Evolutionary conservation across 192 early-diverging fungal genomes (phyloP).

Genomic region (Nowakowskiella sp.): DNA sequence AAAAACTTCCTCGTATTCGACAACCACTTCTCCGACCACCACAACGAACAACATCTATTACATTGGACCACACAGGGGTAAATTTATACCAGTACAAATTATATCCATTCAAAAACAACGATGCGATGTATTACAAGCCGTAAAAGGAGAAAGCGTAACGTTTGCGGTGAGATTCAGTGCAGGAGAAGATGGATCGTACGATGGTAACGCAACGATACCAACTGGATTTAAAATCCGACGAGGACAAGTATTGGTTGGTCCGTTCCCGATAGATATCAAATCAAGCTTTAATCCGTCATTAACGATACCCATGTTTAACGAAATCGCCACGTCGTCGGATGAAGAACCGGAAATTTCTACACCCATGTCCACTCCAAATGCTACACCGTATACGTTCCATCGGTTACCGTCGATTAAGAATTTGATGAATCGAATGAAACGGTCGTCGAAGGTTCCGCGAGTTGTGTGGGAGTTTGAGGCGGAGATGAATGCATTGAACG

Average conservation of each 20-base stretch:
- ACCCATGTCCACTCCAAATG: conserved; percentile 28
- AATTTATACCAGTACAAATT: conserved; percentile 59
- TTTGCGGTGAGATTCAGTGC: conserved; percentile 50
- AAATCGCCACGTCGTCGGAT: neutral
- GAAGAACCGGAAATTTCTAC: conserved; percentile 15
- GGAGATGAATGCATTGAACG: conserved; percentile 54
- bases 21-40: neutral
- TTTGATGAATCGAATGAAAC: conserved; percentile 27
- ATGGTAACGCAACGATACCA: neutral
- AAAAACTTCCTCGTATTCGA: conserved; percentile 41
- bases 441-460: conserved; percentile 31
- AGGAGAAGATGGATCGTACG: neutral
- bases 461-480: conserved; percentile 58
- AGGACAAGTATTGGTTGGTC: conserved; percentile 17
- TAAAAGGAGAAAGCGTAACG: conserved; percentile 68
- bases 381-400: conserved; percentile 16
- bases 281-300: no score
- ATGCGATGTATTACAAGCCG: conserved; percentile 57
- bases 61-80: conserved; percentile 62
- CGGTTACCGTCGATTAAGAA: neutral
- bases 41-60: conserved; percentile 25
- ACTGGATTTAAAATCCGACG: conserved; percentile 17
- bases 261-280: neutral
- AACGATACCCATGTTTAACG: no score
- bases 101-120: conserved; percentile 77